Base-by-base conservation (phyloP, 257 asterid species). In the Solanum chilense region DNA sequence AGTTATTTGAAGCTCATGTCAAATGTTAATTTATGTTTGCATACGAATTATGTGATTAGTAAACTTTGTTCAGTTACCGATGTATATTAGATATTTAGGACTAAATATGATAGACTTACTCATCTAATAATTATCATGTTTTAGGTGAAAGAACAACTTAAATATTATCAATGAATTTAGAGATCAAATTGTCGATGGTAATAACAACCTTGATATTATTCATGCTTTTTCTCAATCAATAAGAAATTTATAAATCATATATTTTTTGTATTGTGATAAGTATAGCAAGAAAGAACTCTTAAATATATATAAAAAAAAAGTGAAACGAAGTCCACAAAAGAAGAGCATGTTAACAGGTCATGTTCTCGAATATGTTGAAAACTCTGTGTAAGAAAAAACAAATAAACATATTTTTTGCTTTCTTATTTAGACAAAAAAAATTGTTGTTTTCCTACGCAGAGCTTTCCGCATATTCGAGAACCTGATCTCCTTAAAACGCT, bases 121-220 rank as follows among this genome's bases (percentile, higher is more conserved):
- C 21, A 25, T 29, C 29, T 56, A 58, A 15, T 21, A 39, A 20
- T 33, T 70, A 12, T 9, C 18, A 5, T 9, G 41, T 16, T 2
- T 66, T 45, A 3, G 44, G 25, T 29, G 31, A 78, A 74, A 92
- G 52, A 29, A 92, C 87, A 12, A 69, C 86, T 41, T 87, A 92
- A 31, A 92, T 90, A 80, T 87, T 93, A 16, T 90, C 86, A 8
- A 89, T 69, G 93, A 31, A 93, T 77, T 82, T 73, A 52, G 85
- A 74, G 23, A 94, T 78, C 16, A 93, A 89, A 8, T 56, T 86
- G 77, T 85, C 87, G n/a, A 89, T 89, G 0, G 73, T 68, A 2
- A 89, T 87, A 18, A 91, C 47, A 3, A 95, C 37, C 6, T 35
- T 1, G 37, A 35, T 35, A 35, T 35, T 35, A 35, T 35, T 4